Evolutionary conservation across 2,329 filamentous ascomycete genomes (phyloP), one percentile per base, ranked within the genome.

Genomic region (Nemania sp.): DNA sequence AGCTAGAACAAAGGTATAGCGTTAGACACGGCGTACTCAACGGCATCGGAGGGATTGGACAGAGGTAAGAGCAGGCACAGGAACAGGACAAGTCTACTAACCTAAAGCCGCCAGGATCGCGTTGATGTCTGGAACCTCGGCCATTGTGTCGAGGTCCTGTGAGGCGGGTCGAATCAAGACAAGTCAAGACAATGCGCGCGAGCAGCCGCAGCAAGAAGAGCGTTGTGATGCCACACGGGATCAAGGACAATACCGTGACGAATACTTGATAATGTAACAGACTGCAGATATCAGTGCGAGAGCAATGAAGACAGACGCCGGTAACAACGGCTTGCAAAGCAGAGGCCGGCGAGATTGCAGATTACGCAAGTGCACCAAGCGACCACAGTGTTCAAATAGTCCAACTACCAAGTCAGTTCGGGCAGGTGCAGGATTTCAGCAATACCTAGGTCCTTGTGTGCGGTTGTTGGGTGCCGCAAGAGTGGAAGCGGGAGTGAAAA

Each of bases 21-120:
- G 60, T 66, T 56, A 65, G 63, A 59, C 28, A 54, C 41, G 11
- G n/a, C n/a, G n/a, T n/a, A n/a, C n/a, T n/a, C n/a, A n/a, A n/a
- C n/a, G n/a, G n/a, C n/a, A n/a, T n/a, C n/a, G n/a, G n/a, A n/a
- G n/a, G n/a, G n/a, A n/a, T n/a, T n/a, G n/a, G 30, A 49, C 23
- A 54, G 31, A 33, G 24, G 46, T 23, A 40, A 41, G 8, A 26
- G 33, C n/a, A 19, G 26, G 23, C 26, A 17, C 14, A 17, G 28
- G 30, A 39, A 45, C 26, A 17, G 5, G 34, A 42, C 41, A 46
- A 3, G 42, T 48, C 52, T 50, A 66, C 75, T 64, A 73, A 79
- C 76, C 76, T 50, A 79, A 70, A 56, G 77, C 77, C 52, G 77
- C 77, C 59, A 79, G 69, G 54, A 79, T 77, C 57, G 75, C 76